These are phyloP conservation scores for Trichoderma virens DNA, from an alignment of 495 filamentous ascomycete species.

Conservation along the genomic window DNA sequence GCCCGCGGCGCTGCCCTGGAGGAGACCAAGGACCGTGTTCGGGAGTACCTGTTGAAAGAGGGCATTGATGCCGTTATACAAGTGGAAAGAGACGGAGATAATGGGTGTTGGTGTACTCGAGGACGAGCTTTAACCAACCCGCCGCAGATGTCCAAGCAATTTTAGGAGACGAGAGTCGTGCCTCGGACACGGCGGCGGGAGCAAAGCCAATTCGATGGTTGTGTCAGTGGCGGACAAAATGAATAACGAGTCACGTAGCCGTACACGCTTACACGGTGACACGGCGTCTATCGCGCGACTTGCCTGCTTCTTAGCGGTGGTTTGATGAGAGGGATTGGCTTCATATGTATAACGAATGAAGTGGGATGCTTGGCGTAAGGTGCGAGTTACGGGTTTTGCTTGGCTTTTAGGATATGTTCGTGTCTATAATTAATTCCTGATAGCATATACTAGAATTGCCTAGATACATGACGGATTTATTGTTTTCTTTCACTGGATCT, in stretches of 20 bases:
- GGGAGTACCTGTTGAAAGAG: constrained; percentile 49
- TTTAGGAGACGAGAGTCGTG: not conserved
- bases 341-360: not conserved
- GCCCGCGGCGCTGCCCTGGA: constrained; percentile 62
- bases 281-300: not conserved
- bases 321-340: not conserved
- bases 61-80: constrained; percentile 68
- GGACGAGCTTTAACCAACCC: not conserved
- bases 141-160: constrained; percentile 5
- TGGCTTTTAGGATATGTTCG: not conserved
- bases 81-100: constrained; percentile 65
- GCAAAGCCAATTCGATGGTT: not conserved
- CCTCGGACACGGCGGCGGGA: not conserved
- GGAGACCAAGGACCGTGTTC: constrained; percentile 63
- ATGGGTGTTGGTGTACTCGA: constrained; percentile 68
- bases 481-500: too few relatives aligned
- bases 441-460: not conserved
- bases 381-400: not conserved
- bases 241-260: not conserved
- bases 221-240: not conserved
- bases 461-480: not conserved
- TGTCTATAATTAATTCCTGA: not conserved
- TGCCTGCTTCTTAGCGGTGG: not conserved
- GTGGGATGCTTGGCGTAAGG: not conserved
- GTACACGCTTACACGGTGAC: not conserved